These are phyloP conservation scores for Chenopodium berlandieri DNA, from an alignment of 148 eudicot genomes.

Conservation along the genomic window DNA sequence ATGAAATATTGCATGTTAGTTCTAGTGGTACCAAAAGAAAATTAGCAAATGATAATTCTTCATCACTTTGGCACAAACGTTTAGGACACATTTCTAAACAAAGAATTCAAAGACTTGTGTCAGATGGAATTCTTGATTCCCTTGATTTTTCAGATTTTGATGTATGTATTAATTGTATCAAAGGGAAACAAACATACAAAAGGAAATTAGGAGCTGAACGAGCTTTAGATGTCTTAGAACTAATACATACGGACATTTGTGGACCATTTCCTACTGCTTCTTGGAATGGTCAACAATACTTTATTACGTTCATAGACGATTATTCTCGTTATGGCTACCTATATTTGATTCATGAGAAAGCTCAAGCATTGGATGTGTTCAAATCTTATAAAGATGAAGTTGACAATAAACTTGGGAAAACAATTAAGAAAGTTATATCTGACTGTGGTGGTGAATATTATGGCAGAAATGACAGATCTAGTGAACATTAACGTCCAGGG, in stretches of 20 bases:
- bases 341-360: conserved; percentile 1
- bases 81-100: conserved; percentile 6
- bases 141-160: conserved; percentile 11
- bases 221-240: conserved; percentile 11
- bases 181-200: conserved; percentile 6
- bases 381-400: conserved; percentile 4
- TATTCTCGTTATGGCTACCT: background rate
- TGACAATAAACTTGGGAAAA: background rate
- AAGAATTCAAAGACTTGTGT: conserved; percentile 16
- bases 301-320: conserved; percentile 7
- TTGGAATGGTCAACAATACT: conserved; percentile 18
- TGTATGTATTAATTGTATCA: background rate
- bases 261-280: conserved; percentile 12
- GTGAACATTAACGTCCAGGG: background rate
- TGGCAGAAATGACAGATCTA: background rate
- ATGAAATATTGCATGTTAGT: background rate
- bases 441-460: background rate
- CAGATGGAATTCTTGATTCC: conserved; percentile 9
- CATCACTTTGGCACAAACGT: background rate
- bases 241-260: conserved; percentile 11
- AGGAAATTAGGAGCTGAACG: background rate
- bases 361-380: conserved; percentile 3
- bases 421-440: background rate
- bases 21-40: conserved; percentile 6
- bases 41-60: background rate